A percentile compares a stretch with the other conserved stretches of the same genome.
Conservation (phyloP, 257 asterid genomes). For the Solanum ahanhuiri region DNA sequence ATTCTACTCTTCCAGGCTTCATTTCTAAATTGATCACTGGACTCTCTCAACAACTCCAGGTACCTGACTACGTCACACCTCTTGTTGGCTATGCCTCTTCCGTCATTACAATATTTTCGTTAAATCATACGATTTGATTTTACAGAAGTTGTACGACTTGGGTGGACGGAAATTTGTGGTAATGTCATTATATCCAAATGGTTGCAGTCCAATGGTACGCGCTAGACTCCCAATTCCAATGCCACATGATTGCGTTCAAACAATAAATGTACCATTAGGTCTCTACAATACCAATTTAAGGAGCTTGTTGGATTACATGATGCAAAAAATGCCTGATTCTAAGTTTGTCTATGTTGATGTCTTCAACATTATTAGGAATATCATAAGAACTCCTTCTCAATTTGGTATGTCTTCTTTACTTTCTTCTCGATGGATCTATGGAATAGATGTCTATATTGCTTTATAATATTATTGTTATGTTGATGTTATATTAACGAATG, state of each 20-base stretch:
- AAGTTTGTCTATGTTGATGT: slow-evolving; percentile 45
- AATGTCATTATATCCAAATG: slow-evolving; percentile 53
- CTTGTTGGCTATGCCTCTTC: background rate
- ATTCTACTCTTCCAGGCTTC: slow-evolving; percentile 39
- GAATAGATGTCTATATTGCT: no score
- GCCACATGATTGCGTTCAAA: slow-evolving; percentile 21
- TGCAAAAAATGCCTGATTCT: slow-evolving; percentile 45
- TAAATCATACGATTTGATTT: background rate
- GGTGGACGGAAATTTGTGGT: slow-evolving; percentile 76
- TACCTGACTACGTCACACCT: background rate
- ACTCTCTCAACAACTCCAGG: slow-evolving; percentile 50
- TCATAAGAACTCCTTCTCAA: slow-evolving; percentile 32
- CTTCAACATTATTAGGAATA: slow-evolving; percentile 39
- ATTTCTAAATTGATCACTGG: slow-evolving; percentile 33
- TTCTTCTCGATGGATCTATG: no score
- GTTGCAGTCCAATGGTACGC: slow-evolving; percentile 54
- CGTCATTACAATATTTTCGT: no score
- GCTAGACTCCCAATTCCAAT: slow-evolving; percentile 13
- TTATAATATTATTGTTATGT: background rate
- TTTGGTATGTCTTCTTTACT: slow-evolving; percentile 19
- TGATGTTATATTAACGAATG: no score
- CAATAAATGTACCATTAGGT: slow-evolving; percentile 27
- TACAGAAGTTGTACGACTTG: slow-evolving; percentile 48
- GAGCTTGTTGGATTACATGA: slow-evolving; percentile 27
- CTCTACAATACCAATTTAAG: slow-evolving; percentile 43